Evolutionary conservation across 1,284 basidiomycete species (phyloP).

Genomic region (Malassezia japonica): DNA sequence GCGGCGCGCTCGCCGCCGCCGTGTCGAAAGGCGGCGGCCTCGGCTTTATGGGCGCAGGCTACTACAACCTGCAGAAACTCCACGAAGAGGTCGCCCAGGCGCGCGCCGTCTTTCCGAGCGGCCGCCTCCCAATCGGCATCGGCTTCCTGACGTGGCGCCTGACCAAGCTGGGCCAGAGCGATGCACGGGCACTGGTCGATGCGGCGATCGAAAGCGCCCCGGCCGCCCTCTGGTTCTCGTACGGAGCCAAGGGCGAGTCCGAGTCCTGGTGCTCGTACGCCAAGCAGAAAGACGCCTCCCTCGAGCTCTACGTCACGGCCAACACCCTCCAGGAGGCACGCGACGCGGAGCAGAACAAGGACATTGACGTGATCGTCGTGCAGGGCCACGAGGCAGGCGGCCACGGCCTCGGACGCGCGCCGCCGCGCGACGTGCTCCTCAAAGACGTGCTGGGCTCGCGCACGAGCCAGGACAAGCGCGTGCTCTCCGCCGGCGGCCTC

Average conservation of each 20-base stretch:
- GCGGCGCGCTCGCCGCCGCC: constrained; percentile 32
- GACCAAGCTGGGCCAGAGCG: constrained; percentile 7
- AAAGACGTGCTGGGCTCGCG: constrained; percentile 13
- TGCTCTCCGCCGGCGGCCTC: constrained; percentile 41
- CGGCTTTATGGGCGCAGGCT: constrained; percentile 45
- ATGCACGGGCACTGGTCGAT: constrained; percentile 28
- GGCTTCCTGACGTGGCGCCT: constrained; percentile 41
- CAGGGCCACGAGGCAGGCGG: constrained; percentile 39
- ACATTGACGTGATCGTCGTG: constrained; percentile 35
- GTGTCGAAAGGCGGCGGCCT: constrained; percentile 38
- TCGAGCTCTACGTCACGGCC: constrained; percentile 30
- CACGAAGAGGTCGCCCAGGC: constrained; percentile 23
- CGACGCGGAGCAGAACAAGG: constrained; percentile 24
- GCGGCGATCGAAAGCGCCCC: constrained; percentile 25
- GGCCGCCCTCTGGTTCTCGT: constrained; percentile 38
- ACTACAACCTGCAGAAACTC: constrained; percentile 21
- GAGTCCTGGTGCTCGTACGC: constrained; percentile 24
- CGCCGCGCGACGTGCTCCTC: constrained; percentile 28
- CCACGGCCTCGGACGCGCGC: constrained; percentile 35
- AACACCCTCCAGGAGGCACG: constrained; percentile 17
- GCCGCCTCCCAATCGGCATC: constrained; percentile 30
- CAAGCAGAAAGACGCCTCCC: constrained; percentile 20
- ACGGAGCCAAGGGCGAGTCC: constrained; percentile 29
- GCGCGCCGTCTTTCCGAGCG: constrained; percentile 13
- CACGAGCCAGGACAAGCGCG: constrained; percentile 10